These are phyloP conservation scores for Tolypocladium ovalisporum DNA, from an alignment of 2,329 filamentous ascomycete species.

Conservation along the genomic window DNA sequence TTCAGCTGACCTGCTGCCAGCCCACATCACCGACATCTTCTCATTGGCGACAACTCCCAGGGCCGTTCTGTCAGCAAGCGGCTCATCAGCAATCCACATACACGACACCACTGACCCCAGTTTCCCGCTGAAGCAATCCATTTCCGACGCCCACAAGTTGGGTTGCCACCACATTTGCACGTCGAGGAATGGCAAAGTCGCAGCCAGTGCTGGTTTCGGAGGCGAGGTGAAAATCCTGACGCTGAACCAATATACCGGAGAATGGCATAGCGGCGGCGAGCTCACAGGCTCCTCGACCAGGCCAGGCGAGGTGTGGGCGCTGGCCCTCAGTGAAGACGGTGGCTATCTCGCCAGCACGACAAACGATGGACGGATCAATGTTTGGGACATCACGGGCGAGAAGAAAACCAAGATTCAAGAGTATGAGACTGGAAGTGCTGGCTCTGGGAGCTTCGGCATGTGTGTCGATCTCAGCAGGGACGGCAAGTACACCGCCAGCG, in stretches of 20 bases:
- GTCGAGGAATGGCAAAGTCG: constrained; percentile 55
- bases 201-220: constrained; percentile 79
- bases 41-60: constrained; percentile 65
- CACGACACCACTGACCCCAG: constrained; percentile 62
- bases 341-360: constrained; percentile 78
- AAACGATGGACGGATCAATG: constrained; percentile 76
- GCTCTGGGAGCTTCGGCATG: constrained; percentile 80
- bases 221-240: constrained; percentile 82
- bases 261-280: constrained; percentile 35
- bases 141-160: constrained; percentile 70
- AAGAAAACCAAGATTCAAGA: constrained; percentile 57
- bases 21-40: constrained; percentile 78
- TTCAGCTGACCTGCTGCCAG: constrained; percentile 29
- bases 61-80: constrained; percentile 72
- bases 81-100: constrained; percentile 70
- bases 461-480: constrained; percentile 72
- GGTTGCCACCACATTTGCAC: constrained; percentile 85
- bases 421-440: constrained; percentile 64
- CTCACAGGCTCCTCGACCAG: constrained; percentile 35
- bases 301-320: constrained; percentile 72
- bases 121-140: constrained; percentile 69
- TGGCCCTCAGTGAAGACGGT: constrained; percentile 76
- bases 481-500: constrained; percentile 78
- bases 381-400: constrained; percentile 62
- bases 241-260: constrained; percentile 42